Evolutionary conservation across 768 basidiomycete genomes (phyloP).

Genomic region (Boletales sp.): DNA sequence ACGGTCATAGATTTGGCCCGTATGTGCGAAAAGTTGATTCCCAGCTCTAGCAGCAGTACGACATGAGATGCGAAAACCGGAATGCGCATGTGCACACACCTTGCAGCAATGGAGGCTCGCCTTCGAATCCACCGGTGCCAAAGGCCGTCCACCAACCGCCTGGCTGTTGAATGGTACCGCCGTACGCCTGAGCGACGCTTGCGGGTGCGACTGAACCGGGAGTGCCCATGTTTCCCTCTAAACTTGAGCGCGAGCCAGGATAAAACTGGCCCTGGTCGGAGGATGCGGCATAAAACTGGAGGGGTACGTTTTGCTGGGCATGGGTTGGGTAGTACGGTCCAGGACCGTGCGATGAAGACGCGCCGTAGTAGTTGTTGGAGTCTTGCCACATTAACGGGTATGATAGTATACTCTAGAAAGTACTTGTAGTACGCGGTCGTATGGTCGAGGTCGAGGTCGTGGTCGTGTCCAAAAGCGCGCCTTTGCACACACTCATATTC

Average conservation of each 20-base stretch:
- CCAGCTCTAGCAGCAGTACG: slow-evolving; percentile 64
- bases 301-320: slow-evolving; percentile 52
- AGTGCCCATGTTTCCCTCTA: slow-evolving; percentile 63
- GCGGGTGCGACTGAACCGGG: slow-evolving; percentile 52
- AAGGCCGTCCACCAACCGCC: slow-evolving; percentile 96
- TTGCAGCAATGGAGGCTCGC: slow-evolving; percentile 92
- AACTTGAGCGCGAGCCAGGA: slow-evolving; percentile 66
- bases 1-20: slow-evolving; percentile 91
- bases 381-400: slow-evolving; percentile 72
- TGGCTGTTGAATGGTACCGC: slow-evolving; percentile 68
- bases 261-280: slow-evolving; percentile 60
- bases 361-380: slow-evolving; percentile 50
- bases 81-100: slow-evolving; percentile 44
- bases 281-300: slow-evolving; percentile 76
- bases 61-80: background rate
- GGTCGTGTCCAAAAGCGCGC: slow-evolving; percentile 7
- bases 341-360: slow-evolving; percentile 51
- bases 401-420: too few species aligned
- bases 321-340: slow-evolving; percentile 45
- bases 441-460: slow-evolving; percentile 2
- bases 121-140: slow-evolving; percentile 92
- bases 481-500: slow-evolving; percentile 6
- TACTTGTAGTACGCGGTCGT: background rate
- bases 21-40: slow-evolving; percentile 97
- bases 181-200: slow-evolving; percentile 47